Evolutionary conservation across 805 yeast genomes (phyloP).

Genomic region (Lachancea mirantina): DNA sequence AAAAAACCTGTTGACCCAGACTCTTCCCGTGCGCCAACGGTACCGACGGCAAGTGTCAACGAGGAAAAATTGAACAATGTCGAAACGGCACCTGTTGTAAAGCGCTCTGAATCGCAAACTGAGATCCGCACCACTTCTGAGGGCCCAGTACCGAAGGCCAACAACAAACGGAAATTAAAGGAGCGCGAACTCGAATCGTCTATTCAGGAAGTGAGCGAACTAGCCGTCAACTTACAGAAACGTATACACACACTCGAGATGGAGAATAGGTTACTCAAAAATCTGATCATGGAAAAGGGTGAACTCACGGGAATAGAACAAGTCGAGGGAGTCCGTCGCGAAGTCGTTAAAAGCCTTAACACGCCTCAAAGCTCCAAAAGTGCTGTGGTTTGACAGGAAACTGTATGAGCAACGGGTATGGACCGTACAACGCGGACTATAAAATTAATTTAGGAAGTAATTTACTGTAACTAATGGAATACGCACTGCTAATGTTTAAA

Average conservation of each 20-base stretch:
- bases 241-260: slow-evolving; percentile 79
- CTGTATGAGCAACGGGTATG: background rate
- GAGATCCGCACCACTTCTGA: too few species aligned
- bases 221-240: slow-evolving; percentile 57
- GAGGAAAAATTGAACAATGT: too few species aligned
- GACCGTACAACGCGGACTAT: background rate
- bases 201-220: slow-evolving; percentile 63
- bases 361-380: too few species aligned
- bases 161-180: slow-evolving; percentile 81
- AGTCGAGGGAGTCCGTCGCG: slow-evolving; percentile 43
- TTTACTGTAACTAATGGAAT: too few species aligned
- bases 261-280: slow-evolving; percentile 84
- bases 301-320: slow-evolving; percentile 46
- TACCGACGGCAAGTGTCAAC: too few species aligned
- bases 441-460: background rate
- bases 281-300: slow-evolving; percentile 75
- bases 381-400: too few species aligned
- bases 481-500: too few species aligned
- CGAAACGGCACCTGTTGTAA: too few species aligned
- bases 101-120: too few species aligned
- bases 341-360: slow-evolving; percentile 6
- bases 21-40: too few species aligned
- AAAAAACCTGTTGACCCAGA: too few species aligned
- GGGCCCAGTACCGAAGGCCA: too few species aligned
- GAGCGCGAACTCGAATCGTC: slow-evolving; percentile 86